Conservation (phyloP, 768 basidiomycete species). For the Mycena maculata region DNA sequence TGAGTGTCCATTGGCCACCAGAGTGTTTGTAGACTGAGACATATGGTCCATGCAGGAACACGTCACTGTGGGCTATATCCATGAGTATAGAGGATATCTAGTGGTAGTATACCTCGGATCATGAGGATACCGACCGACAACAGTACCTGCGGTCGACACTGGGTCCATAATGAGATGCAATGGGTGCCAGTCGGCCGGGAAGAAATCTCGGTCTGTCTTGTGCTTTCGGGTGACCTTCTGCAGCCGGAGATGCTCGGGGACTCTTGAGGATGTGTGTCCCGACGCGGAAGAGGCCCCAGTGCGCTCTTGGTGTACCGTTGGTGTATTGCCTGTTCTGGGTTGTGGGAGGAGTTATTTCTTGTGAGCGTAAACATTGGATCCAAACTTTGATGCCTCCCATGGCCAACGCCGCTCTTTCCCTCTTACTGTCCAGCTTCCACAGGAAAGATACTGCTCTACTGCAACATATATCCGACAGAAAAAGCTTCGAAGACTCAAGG, state of each 20-base stretch:
- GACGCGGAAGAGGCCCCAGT: not conserved
- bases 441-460: too few relatives aligned
- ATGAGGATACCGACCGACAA: not conserved
- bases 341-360: conserved; percentile 14
- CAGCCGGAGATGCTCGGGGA: not conserved
- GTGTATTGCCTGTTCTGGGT: not conserved
- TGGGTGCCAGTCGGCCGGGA: too few relatives aligned
- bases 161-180: not conserved
- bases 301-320: too few relatives aligned
- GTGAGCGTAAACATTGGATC: conserved; percentile 20
- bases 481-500: too few relatives aligned
- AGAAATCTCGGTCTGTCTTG: not conserved
- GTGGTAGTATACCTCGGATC: not conserved
- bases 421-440: too few relatives aligned
- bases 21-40: not conserved
- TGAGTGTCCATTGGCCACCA: not conserved
- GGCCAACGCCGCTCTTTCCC: too few relatives aligned
- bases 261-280: not conserved
- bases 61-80: not conserved
- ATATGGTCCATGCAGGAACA: not conserved
- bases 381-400: conserved; percentile 11
- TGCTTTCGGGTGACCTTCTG: not conserved
- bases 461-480: too few relatives aligned
- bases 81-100: not conserved
- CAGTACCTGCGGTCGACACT: not conserved